A percentile compares a stretch with the other conserved stretches of the same genome.
Evolutionary conservation across 2,329 filamentous ascomycete genomes (phyloP).

Genomic region (Apiospora hydei): DNA sequence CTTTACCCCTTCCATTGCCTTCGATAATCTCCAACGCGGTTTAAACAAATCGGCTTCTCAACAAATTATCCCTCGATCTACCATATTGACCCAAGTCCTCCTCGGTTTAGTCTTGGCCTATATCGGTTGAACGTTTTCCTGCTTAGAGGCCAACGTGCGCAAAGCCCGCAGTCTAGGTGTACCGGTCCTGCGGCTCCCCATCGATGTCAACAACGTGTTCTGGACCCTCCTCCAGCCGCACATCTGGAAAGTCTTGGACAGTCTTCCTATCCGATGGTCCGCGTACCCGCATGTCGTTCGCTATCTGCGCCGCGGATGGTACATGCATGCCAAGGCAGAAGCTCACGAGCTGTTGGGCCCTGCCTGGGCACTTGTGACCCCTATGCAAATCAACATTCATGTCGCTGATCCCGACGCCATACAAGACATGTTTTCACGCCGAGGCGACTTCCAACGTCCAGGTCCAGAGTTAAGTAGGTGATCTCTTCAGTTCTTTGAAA

Average conservation of each 20-base stretch:
- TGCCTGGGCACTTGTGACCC: conserved; percentile 37
- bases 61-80: too few relatives aligned
- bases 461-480: too few relatives aligned
- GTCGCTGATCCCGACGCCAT: background rate
- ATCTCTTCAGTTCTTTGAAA: too few relatives aligned
- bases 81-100: too few relatives aligned
- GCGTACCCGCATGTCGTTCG: conserved; percentile 36
- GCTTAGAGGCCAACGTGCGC: conserved; percentile 17
- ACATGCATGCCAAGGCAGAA: conserved; percentile 30
- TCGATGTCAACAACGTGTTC: conserved; percentile 34
- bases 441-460: background rate
- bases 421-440: background rate
- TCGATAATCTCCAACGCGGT: too few relatives aligned
- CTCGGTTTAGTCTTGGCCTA: background rate
- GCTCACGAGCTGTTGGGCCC: conserved; percentile 32
- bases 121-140: background rate
- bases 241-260: conserved; percentile 35
- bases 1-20: too few relatives aligned
- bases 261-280: conserved; percentile 33
- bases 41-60: too few relatives aligned
- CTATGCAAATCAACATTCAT: conserved; percentile 28
- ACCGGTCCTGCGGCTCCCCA: conserved; percentile 34
- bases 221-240: conserved; percentile 36
- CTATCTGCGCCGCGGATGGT: conserved; percentile 37
- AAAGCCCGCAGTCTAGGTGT: conserved; percentile 34